Percentiles rank a stretch among this genome's conserved stretches.
Evolutionary conservation across 139 green algal genomes (phyloP).

Genomic region (Diplosphaera chodatii): DNA sequence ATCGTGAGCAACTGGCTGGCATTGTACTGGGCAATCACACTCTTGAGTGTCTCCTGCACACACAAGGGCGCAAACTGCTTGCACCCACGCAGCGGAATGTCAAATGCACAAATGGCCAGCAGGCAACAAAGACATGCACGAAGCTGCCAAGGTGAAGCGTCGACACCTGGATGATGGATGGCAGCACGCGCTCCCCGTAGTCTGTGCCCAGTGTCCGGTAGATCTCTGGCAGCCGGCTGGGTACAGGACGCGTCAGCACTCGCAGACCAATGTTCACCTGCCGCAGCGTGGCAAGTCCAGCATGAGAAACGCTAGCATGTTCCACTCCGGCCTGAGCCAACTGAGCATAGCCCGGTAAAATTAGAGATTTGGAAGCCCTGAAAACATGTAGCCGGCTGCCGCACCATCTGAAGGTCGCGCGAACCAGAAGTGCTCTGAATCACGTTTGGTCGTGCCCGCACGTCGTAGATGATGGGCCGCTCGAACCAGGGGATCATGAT

Average conservation of each 20-base stretch:
- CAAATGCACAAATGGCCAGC: too few species aligned
- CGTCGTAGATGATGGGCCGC: constrained; percentile 94
- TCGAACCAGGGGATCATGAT: constrained; percentile 98
- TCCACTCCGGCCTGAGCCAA: too few species aligned
- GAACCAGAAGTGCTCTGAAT: constrained; percentile 89
- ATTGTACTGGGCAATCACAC: constrained; percentile 99
- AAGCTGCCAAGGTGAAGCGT: too few species aligned
- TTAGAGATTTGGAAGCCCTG: too few species aligned
- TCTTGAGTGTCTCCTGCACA: constrained; percentile 94
- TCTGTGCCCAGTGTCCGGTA: constrained; percentile 92
- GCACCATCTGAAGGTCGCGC: constrained; percentile 97
- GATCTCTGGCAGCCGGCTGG: constrained; percentile 79
- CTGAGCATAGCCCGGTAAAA: too few species aligned
- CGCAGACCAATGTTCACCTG: constrained; percentile 96
- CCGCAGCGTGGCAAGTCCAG: too few species aligned
- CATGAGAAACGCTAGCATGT: too few species aligned
- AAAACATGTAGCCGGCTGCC: too few species aligned
- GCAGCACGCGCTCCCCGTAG: constrained; percentile 93
- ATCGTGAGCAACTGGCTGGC: constrained; percentile 94
- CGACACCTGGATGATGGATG: constrained; percentile 98
- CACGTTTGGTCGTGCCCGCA: constrained; percentile 87
- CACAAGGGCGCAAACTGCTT: too few species aligned
- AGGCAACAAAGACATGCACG: too few species aligned
- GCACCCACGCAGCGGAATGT: too few species aligned
- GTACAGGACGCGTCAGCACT: constrained; percentile 89